Base-by-base conservation (phyloP, 768 basidiomycete species). In the Tylopilus balloui region DNA sequence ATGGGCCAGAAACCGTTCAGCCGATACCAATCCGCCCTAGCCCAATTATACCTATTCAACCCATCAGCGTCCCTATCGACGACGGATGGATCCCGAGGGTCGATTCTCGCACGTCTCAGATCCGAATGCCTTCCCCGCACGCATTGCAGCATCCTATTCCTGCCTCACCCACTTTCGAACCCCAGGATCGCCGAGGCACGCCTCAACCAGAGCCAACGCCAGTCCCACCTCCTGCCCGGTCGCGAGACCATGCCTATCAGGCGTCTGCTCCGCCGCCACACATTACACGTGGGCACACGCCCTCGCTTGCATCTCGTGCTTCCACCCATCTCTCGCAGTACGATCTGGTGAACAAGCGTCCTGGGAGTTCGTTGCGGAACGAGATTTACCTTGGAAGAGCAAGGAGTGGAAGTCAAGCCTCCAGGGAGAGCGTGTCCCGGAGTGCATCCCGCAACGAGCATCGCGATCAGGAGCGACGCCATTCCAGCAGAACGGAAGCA, bases 261-360 rank as follows among this genome's bases (percentile, higher is more conserved):
- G 9, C 50, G 15, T 25, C 56, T 24, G 42, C 28, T 37, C 54
- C 51, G 7, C 32, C 32, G 6, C 42, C 54, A 9, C 46, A 51
- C 9, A 19, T 56, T 17, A 56, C 48, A 19, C 53, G 27, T 8
- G 41, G 42, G 19, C 65, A 46, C 39, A 45, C 61, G 3, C 42
- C 64, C 5, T 69, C 66, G 13, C 23, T 54, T 1, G 32, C 51
- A 20, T 67, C 68, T 2, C 66, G 54, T 3, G 53, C 63, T 11
- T 68, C 66, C 8, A 66, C 64, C 3, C 61, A 62, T 25, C 47
- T 68, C 10, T 68, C 66, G 6, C 68, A 68, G 38, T 66, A 62
- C 27, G 68, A 68, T 35, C 32, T 68, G 1, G 58, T 68, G 4
- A 63, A 53, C 28, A 63, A 61, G 29, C 60, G 59, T 13, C 54